phyloP scores from a whole-genome alignment of 2,329 filamentous ascomycete species.

The Colletotrichum costaricense region DNA sequence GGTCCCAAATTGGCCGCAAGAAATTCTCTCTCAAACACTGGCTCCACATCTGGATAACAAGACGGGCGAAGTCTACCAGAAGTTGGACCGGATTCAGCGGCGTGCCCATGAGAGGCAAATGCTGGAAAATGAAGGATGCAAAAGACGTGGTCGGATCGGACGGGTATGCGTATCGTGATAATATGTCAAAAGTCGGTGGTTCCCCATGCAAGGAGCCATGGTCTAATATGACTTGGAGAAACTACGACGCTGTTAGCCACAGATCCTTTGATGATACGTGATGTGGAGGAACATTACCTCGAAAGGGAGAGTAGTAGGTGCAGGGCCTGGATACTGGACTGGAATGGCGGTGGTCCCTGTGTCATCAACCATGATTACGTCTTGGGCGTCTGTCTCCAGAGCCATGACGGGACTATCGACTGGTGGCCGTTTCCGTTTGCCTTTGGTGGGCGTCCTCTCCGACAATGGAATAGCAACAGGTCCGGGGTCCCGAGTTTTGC shows the following conservation, averaged over 20 bases:
- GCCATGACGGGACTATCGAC: slow-evolving; percentile 75
- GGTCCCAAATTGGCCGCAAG: slow-evolving; percentile 72
- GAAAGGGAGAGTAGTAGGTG: slow-evolving; percentile 47
- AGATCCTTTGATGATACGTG: not conserved
- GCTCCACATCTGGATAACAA: slow-evolving; percentile 75
- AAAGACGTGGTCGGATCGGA: slow-evolving; percentile 72
- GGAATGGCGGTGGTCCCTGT: slow-evolving; percentile 16
- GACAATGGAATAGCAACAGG: slow-evolving; percentile 56
- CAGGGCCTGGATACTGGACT: not conserved
- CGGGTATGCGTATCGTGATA: slow-evolving; percentile 73
- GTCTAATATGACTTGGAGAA: slow-evolving; percentile 72
- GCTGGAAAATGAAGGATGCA: slow-evolving; percentile 75
- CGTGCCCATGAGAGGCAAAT: slow-evolving; percentile 68
- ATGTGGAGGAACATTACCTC: slow-evolving; percentile 52
- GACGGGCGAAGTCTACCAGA: slow-evolving; percentile 72
- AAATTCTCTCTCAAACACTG: slow-evolving; percentile 73
- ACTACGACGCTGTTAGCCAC: slow-evolving; percentile 51
- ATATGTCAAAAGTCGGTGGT: slow-evolving; percentile 74
- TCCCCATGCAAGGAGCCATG: slow-evolving; percentile 67
- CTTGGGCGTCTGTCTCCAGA: slow-evolving; percentile 63
- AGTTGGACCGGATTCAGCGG: slow-evolving; percentile 63
- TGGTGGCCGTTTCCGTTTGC: slow-evolving; percentile 75
- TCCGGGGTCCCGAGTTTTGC: slow-evolving; percentile 51
- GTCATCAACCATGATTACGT: slow-evolving; percentile 50
- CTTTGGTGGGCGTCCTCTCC: slow-evolving; percentile 72